Percentiles rank a stretch among this genome's conserved stretches.
These are phyloP conservation scores for Fusarium lyarnte DNA, from an alignment of 2,329 filamentous ascomycete species.

Conservation along the genomic window DNA sequence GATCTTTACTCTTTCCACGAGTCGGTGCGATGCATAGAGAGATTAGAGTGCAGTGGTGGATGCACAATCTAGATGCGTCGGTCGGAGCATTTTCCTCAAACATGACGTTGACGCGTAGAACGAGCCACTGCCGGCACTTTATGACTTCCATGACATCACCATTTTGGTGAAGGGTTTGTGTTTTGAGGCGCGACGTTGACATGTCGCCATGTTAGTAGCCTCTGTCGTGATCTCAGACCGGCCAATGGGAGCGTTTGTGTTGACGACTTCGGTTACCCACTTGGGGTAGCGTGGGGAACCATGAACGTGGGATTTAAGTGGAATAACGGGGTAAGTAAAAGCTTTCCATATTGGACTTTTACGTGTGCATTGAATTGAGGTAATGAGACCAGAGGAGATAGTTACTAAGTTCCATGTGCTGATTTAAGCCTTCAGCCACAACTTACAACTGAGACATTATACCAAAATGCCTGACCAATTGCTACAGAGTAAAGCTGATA, in stretches of 20 bases:
- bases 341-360: too few species aligned
- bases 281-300: not conserved
- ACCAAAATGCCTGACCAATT: too few species aligned
- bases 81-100: not conserved
- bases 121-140: not conserved
- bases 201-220: slow-evolving; percentile 25
- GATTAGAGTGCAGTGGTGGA: not conserved
- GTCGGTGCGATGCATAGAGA: not conserved
- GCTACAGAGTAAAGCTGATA: too few species aligned
- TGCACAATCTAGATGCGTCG: not conserved
- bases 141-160: slow-evolving; percentile 11
- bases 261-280: not conserved
- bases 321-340: too few species aligned
- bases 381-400: rapidly evolving
- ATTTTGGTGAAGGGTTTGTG: not conserved
- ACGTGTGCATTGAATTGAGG: not conserved
- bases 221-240: slow-evolving; percentile 5
- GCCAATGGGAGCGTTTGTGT: slow-evolving; percentile 7
- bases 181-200: not conserved
- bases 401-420: too few species aligned
- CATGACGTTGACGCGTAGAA: not conserved
- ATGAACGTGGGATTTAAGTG: not conserved
- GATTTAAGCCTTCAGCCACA: too few species aligned
- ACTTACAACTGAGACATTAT: too few species aligned
- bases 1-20: not conserved